Percentiles rank a stretch among this genome's conserved stretches.
These are phyloP conservation scores for Oryza glumipatula DNA, from an alignment of 176 grass and related monocot species.

Conservation along the genomic window DNA sequence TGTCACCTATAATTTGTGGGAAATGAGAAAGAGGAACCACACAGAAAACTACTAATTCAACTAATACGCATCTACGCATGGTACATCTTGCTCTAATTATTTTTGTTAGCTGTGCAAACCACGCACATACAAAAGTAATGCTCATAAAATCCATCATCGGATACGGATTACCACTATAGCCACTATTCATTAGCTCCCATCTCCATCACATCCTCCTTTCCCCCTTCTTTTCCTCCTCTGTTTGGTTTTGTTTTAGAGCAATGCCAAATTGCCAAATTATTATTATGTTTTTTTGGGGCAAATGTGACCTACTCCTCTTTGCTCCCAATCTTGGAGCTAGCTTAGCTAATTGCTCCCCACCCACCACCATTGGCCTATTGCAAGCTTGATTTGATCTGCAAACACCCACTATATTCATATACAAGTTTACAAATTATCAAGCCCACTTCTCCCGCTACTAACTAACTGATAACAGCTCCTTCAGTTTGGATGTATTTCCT, in stretches of 20 bases:
- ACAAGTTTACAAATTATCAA: conserved; percentile 12
- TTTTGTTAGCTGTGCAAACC: conserved; percentile 40
- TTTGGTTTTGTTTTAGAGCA: conserved; percentile 10
- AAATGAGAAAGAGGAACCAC: neutral
- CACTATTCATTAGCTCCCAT: conserved; percentile 39
- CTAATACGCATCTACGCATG: neutral
- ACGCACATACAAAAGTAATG: conserved; percentile 35
- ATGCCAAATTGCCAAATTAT: neutral
- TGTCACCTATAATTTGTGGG: conserved; percentile 7
- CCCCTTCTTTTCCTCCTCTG: conserved; percentile 5
- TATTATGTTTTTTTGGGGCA: neutral
- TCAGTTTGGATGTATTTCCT: neutral
- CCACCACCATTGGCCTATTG: conserved; percentile 51
- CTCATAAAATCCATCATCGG: conserved; percentile 39
- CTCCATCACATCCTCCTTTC: conserved; percentile 42
- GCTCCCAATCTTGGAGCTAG: conserved; percentile 43
- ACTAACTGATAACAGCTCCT: neutral
- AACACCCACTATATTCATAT: conserved; percentile 25
- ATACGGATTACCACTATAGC: conserved; percentile 40
- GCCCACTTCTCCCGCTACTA: neutral
- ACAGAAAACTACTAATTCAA: neutral
- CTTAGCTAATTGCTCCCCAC: conserved; percentile 50
- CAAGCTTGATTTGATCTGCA: conserved; percentile 15
- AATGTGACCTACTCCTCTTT: conserved; percentile 46
- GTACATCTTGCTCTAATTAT: neutral